Base-by-base conservation (phyloP, 148 eudicot species). In the Tetragonia tetragonoides region DNA sequence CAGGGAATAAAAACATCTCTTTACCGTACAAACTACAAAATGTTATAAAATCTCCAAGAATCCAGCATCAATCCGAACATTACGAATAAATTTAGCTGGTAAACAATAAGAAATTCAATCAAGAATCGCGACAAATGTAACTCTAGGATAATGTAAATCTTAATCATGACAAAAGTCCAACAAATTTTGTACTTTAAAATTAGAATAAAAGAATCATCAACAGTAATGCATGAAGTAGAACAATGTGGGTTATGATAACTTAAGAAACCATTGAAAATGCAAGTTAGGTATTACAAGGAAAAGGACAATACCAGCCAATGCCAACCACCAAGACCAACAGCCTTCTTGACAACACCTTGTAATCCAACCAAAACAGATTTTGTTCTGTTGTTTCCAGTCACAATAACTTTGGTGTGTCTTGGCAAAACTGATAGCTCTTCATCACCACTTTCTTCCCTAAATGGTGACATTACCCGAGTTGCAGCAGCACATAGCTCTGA, bases 301-400 rank as follows among this genome's bases (percentile, higher is more conserved):
- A 2, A 53, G 15, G 57, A 4, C 46, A 76, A 66, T 92, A 95
- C 99, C 97, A 95, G 97, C 99, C 99, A 95, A 87, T 95, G 99
- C 99, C 99, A 92, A 63, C 99, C 99, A 78, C 98, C 98, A 88
- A 95, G 98, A 74, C 97, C 97, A 79, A 92, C 97, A 84, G 98
- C 98, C 79, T 95, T 95, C 90, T 95, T 95, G 60, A 95, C 98
- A 70, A 95, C 97, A 37, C 98, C 98, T 89, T 95, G 98, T 53
- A 95, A 81, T 34, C 98, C 98, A 34, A 95, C 97, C 86, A 95
- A 88, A 38, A 95, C 98, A 38, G 97, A 92, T 84, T 95, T 95
- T 44, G 98, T 95, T 82, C 98, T 83, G 78, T 95, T 95, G 77
- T 95, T 95, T 34, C 98, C 98, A 34, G 98, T 95, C 24, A 95